These are phyloP conservation scores for Cicer yamashitae DNA, from an alignment of 306 rosid species.

Conservation along the genomic window DNA sequence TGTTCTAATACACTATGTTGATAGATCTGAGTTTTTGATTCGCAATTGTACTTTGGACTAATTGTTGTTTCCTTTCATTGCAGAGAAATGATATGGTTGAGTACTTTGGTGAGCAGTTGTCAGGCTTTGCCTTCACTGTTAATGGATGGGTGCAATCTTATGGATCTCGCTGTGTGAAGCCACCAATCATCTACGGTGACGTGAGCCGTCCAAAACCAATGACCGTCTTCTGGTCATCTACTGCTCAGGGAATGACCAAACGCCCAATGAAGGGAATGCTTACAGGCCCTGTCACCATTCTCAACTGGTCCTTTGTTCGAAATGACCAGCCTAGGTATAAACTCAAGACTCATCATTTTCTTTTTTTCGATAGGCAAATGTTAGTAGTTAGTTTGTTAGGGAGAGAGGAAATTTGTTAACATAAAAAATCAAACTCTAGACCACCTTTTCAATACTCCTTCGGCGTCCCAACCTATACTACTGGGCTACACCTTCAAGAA, in stretches of 20 bases:
- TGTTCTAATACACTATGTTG: too few species aligned
- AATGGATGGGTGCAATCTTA: slow-evolving; percentile 96
- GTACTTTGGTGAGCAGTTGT: slow-evolving; percentile 90
- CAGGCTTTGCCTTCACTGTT: slow-evolving; percentile 82
- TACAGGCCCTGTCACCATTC: slow-evolving; percentile 93
- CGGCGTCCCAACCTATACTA: too few species aligned
- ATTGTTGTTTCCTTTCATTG: slow-evolving; percentile 42
- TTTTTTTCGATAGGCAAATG: too few species aligned
- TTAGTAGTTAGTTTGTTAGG: too few species aligned
- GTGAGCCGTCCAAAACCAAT: slow-evolving; percentile 91
- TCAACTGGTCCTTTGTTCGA: slow-evolving; percentile 90
- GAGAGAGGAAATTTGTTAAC: too few species aligned
- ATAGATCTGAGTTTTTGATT: too few species aligned
- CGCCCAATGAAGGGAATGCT: slow-evolving; percentile 98
- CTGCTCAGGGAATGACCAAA: slow-evolving; percentile 79
- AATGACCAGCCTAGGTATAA: slow-evolving; percentile 82
- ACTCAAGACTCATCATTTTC: neutral
- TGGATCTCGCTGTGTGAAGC: slow-evolving; percentile 95
- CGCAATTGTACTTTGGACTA: slow-evolving; percentile 21
- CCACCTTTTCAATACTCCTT: too few species aligned
- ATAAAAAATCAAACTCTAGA: too few species aligned
- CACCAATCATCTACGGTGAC: slow-evolving; percentile 90
- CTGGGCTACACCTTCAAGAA: too few species aligned
- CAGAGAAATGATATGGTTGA: slow-evolving; percentile 96
- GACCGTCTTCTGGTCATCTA: slow-evolving; percentile 91